Evolutionary conservation across 129 eudicot genomes (phyloP).

Genomic region (Artemisia argyi): DNA sequence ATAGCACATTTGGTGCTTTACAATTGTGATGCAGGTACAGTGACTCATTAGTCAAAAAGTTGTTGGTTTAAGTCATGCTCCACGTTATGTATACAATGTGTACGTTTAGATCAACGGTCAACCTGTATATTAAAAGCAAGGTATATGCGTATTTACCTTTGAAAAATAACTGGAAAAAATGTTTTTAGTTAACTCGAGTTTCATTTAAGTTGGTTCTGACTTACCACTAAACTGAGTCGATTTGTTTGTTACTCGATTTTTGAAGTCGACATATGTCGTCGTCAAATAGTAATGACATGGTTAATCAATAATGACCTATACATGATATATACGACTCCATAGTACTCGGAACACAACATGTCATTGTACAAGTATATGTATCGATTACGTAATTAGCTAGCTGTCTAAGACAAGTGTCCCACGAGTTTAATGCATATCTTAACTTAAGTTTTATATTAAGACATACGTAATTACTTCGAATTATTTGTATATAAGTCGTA

Average conservation of each 20-base stretch:
- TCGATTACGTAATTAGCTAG: background rate
- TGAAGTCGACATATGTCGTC: slow-evolving; percentile 4
- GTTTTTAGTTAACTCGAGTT: too few species aligned
- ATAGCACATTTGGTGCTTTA: too few species aligned
- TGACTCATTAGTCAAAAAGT: too few species aligned
- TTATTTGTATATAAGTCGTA: background rate
- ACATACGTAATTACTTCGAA: background rate
- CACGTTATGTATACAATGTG: too few species aligned
- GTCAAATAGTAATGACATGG: background rate
- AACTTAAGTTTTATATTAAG: background rate
- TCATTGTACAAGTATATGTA: background rate
- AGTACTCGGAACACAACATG: background rate
- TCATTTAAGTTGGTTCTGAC: too few species aligned
- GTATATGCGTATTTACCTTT: too few species aligned
- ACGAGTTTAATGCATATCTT: background rate
- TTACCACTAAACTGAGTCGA: background rate
- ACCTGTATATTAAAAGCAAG: too few species aligned
- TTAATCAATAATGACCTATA: background rate
- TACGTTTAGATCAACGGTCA: too few species aligned
- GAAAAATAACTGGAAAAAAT: too few species aligned
- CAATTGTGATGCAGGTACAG: too few species aligned
- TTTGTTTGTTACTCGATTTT: background rate
- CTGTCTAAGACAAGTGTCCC: slow-evolving; percentile 17
- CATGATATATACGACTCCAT: background rate
- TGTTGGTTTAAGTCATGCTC: too few species aligned